Evolutionary conservation across 192 early-diverging fungal genomes (phyloP), one percentile per base, ranked within the genome.

Genomic region (Coemansia sp.): DNA sequence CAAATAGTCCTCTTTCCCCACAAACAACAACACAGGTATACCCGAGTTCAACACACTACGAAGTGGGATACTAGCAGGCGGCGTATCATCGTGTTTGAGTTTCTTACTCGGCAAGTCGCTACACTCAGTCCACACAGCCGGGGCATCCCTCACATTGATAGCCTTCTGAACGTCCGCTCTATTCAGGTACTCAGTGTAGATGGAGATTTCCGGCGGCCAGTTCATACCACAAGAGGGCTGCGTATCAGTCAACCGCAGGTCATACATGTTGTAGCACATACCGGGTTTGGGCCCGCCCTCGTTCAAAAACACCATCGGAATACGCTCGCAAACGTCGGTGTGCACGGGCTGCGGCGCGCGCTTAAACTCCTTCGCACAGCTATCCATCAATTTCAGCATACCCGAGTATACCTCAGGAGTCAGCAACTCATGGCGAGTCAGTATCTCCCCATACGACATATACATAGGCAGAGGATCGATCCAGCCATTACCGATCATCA

Each of bases 401-500:
- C 66, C 68, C 27, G 65, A 66, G 9, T 81, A 62, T 8, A 81
- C 62, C 5, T 60, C 12, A 13, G 52, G 16, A 6, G 58, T 57
- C 15, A 84, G 62, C 38, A 90, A 36, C 20, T 66, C 62, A 62
- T 87, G 70, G 8, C 70, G 65, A 3, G 73, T 68, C 34, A 87
- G 62, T 60, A 82, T 84, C 16, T 80, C 79, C 55, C 84, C 29
- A 52, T 86, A 87, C 53, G 87, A 84, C 66, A 75, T 73, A 67
- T 88, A 88, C 87, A 85, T 85, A 18, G 78, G 76, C 29, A 72
- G 47, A 33, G 90, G 90, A 47, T 93, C 92, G 22, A 93, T 84
- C 92, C 92, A 93, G n/a, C 90, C 90, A 73, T 90, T 93, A 24
- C 92, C 92, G 57, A 93, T 87, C 68, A 87, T 71, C 15, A 92